These are phyloP conservation scores for Strobilomyces echinocephalus DNA, from an alignment of 768 basidiomycete species.

Conservation along the genomic window DNA sequence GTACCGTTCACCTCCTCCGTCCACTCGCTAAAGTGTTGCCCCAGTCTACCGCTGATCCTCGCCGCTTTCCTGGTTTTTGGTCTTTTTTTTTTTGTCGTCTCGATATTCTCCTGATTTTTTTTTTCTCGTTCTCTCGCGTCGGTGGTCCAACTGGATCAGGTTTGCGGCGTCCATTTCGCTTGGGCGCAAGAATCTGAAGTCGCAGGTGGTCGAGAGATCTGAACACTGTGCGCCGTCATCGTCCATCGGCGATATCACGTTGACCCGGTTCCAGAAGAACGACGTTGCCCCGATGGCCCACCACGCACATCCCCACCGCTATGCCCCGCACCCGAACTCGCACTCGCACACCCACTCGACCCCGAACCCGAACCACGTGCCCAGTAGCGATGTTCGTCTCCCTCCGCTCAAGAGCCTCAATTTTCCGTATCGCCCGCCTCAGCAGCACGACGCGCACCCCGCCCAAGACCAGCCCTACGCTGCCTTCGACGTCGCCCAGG, in stretches of 20 bases:
- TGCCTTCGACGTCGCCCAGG: constrained; percentile 21
- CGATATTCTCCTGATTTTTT: constrained; percentile 8
- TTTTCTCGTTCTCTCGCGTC: not conserved
- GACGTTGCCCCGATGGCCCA: constrained; percentile 34
- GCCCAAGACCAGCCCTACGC: constrained; percentile 11
- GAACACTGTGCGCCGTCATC: constrained; percentile 12
- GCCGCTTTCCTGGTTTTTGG: constrained; percentile 15
- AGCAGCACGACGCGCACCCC: constrained; percentile 18
- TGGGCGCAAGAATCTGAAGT: constrained; percentile 2
- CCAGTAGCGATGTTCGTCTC: constrained; percentile 48
- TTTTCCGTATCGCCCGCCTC: constrained; percentile 43
- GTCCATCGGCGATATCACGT: constrained; percentile 18
- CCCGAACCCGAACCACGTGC: constrained; percentile 32
- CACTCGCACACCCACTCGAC: constrained; percentile 26
- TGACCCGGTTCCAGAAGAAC: constrained; percentile 6
- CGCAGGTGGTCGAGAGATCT: constrained; percentile 12
- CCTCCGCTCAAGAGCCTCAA: constrained; percentile 74
- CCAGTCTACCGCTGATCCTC: not conserved
- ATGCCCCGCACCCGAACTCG: constrained; percentile 5
- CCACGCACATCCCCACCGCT: constrained; percentile 33
- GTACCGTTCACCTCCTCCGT: constrained; percentile 6
- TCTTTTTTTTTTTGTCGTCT: constrained; percentile 16
- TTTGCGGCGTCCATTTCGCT: constrained; percentile 1
- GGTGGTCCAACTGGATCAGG: not conserved
- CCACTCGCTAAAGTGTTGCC: not conserved